phyloP scores from a whole-genome alignment of 2,329 filamentous ascomycete genomes.

The Talaromyces marneffei region DNA sequence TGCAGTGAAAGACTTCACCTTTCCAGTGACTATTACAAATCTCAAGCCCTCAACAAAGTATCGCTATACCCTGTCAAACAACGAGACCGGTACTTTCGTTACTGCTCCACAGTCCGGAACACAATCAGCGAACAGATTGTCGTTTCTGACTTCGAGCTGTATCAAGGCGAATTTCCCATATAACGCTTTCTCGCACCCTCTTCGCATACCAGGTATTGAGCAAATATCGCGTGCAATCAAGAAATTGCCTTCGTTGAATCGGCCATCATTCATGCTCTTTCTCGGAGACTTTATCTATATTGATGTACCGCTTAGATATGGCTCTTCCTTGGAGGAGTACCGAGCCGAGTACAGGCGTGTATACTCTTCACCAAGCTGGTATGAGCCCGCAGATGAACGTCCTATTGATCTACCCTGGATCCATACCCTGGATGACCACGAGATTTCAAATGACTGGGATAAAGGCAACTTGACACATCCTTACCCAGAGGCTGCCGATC shows the following conservation, averaged over 20 bases:
- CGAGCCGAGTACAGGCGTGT: conserved; percentile 88
- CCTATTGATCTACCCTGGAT: conserved; percentile 74
- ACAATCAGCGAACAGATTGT: conserved; percentile 64
- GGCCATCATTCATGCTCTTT: conserved; percentile 56
- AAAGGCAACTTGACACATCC: conserved; percentile 72
- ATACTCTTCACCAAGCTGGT: conserved; percentile 94
- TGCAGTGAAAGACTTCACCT: conserved; percentile 77
- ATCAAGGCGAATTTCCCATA: conserved; percentile 91
- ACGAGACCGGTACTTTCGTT: conserved; percentile 74
- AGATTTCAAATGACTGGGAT: conserved; percentile 88
- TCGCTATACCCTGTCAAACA: conserved; percentile 80
- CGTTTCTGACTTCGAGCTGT: conserved; percentile 87
- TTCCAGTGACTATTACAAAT: conserved; percentile 60
- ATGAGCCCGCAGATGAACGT: conserved; percentile 58
- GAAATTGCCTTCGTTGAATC: conserved; percentile 53
- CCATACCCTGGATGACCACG: conserved; percentile 93
- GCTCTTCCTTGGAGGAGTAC: conserved; percentile 67
- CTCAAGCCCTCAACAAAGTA: conserved; percentile 69
- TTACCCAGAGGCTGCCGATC: conserved; percentile 72
- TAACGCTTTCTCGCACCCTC: conserved; percentile 71
- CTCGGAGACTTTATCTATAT: conserved; percentile 46
- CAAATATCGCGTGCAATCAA: conserved; percentile 69
- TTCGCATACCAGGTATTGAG: conserved; percentile 74
- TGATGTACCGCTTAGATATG: conserved; percentile 78
- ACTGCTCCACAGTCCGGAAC: conserved; percentile 67